Evolutionary conservation across 2,329 filamentous ascomycete species (phyloP), one percentile per base, ranked within the genome.

Genomic region (Epichloe brachyelytri): DNA sequence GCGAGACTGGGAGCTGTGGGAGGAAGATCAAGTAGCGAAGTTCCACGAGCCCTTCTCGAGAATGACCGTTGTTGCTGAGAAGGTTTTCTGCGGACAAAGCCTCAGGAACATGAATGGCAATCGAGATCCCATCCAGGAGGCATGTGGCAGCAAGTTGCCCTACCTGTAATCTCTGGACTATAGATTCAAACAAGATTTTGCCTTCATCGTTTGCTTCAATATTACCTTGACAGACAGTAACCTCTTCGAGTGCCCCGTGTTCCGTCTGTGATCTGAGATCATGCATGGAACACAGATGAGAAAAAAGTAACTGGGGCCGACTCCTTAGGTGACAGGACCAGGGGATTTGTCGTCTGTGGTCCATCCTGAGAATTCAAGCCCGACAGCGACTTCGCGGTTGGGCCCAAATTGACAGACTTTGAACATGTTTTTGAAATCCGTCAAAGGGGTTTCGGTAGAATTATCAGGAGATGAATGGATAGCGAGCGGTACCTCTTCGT

Each of bases 21-120:
- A 57, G 55, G 57, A 73, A 72, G 3, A 74, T 59, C 6, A 62
- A 51, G 53, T 71, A 72, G 4, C 57, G 60, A n/a, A 75, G 59
- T 12, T 15, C n/a, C 3, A n/a, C 20, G 19, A 7, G 20, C 20
- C 15, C 19, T 19, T 8, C 46, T 17, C 8, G 15, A 30, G 22
- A 20, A 5, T 30, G 8, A 37, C 5, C 11, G 39, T 48, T n/a
- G 26, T 14, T 39, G 36, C 17, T 17, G 11, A 8, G 7, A n/a
- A 17, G 4, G 14, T 30, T 20, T n/a, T 14, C 36, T 12, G 15
- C 12, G 15, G 19, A 5, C 14, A 19, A 36, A 40, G 46, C n/a
- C 15, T 48, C 49, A 12, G 37, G 15, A 33, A 34, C 20, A 0
- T 75, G 41, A 4, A 77, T 47, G 17, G 76, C 54, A 48, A 64